These are phyloP conservation scores for Cucurbitaria berberidis DNA, from an alignment of 2,329 filamentous ascomycete species.

Conservation along the genomic window DNA sequence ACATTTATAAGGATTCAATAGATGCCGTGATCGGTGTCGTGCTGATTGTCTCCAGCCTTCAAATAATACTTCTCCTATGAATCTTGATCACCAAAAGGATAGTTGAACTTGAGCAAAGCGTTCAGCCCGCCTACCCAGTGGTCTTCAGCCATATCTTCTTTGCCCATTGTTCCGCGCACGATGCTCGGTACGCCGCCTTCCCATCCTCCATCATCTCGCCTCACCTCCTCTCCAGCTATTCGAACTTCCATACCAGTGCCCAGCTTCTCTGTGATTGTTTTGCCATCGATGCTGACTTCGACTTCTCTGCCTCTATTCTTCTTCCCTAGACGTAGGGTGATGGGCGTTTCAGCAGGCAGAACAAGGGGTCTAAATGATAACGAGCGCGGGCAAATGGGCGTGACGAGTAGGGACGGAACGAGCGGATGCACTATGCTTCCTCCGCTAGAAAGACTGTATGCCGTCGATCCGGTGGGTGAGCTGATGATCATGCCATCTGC, in stretches of 20 bases:
- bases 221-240: slow-evolving; percentile 83
- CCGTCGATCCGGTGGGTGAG: slow-evolving; percentile 92
- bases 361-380: slow-evolving; percentile 92
- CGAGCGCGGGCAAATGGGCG: slow-evolving; percentile 91
- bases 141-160: slow-evolving; percentile 68
- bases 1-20: too few relatives aligned
- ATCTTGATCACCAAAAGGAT: slow-evolving; percentile 77
- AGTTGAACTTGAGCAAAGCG: slow-evolving; percentile 93
- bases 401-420: slow-evolving; percentile 85
- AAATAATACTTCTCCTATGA: background rate
- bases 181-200: slow-evolving; percentile 89
- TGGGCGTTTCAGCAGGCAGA: slow-evolving; percentile 81
- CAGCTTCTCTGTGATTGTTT: slow-evolving; percentile 52
- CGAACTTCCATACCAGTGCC: slow-evolving; percentile 71
- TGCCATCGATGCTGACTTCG: slow-evolving; percentile 59
- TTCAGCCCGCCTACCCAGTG: slow-evolving; percentile 97
- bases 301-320: slow-evolving; percentile 57
- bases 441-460: slow-evolving; percentile 91
- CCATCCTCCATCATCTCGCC: slow-evolving; percentile 57
- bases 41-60: background rate
- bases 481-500: slow-evolving; percentile 94
- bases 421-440: slow-evolving; percentile 94
- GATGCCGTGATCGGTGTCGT: too few relatives aligned
- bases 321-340: slow-evolving; percentile 80
- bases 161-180: slow-evolving; percentile 64